Percentiles rank a stretch among this genome's conserved stretches.
These are phyloP conservation scores for Fusarium foetens DNA, from an alignment of 2,329 filamentous ascomycete genomes.

Conservation along the genomic window DNA sequence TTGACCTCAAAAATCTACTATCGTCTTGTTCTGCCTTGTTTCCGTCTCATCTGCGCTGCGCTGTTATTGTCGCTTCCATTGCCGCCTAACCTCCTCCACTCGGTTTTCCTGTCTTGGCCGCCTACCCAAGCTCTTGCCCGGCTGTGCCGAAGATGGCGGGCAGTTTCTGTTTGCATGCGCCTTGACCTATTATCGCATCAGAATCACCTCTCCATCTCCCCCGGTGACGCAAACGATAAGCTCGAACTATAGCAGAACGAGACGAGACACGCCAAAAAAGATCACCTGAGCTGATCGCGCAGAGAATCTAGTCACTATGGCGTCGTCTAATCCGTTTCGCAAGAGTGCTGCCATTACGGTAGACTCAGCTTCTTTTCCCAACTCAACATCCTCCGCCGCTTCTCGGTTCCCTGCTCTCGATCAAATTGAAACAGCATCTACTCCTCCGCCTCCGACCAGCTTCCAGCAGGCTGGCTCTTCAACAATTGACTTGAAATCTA, in stretches of 20 bases:
- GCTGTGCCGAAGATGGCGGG: slow-evolving; percentile 46
- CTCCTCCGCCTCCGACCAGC: slow-evolving; percentile 41
- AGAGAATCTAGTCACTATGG: slow-evolving; percentile 32
- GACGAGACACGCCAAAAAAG: slow-evolving; percentile 13
- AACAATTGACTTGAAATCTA: slow-evolving; percentile 55
- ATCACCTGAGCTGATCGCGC: slow-evolving; percentile 11
- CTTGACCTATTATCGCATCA: slow-evolving; percentile 37
- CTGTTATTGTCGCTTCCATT: slow-evolving; percentile 23
- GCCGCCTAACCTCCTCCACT: slow-evolving; percentile 27
- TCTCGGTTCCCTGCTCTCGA: slow-evolving; percentile 45
- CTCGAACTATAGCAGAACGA: slow-evolving; percentile 21
- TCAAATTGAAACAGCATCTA: slow-evolving; percentile 45
- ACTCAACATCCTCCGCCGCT: slow-evolving; percentile 16
- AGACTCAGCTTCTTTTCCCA: slow-evolving; percentile 28
- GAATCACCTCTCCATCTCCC: slow-evolving; percentile 17
- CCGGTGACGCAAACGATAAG: slow-evolving; percentile 22
- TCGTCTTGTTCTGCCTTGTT: neutral
- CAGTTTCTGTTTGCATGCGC: slow-evolving; percentile 42
- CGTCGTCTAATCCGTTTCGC: slow-evolving; percentile 64
- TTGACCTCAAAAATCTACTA: slow-evolving; percentile 13
- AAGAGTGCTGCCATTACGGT: slow-evolving; percentile 50
- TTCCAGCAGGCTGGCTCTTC: slow-evolving; percentile 45
- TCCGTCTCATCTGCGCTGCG: slow-evolving; percentile 10
- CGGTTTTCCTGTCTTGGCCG: slow-evolving; percentile 11
- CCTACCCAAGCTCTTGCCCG: slow-evolving; percentile 34